phyloP scores from a whole-genome alignment of 345 rosid species.

The Eucalyptus microcorys region DNA sequence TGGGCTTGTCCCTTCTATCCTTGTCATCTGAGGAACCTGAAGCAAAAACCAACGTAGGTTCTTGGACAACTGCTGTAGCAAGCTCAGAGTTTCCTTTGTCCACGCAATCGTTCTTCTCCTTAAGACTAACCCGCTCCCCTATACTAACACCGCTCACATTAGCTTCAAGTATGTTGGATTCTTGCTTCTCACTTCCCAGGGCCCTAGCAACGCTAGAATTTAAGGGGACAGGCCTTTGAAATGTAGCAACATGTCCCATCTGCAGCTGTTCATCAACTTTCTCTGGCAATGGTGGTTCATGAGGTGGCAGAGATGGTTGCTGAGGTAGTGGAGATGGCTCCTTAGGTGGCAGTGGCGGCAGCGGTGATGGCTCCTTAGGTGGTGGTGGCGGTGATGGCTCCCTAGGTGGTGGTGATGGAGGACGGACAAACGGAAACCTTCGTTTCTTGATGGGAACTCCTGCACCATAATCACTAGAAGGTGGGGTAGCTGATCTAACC shows the following conservation, averaged over 20 bases:
- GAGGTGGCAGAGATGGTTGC: slow-evolving; percentile 1
- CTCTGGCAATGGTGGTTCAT: slow-evolving; percentile 8
- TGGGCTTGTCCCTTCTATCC: slow-evolving; percentile 3
- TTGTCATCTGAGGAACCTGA: not conserved
- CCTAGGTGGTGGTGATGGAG: slow-evolving; percentile 9
- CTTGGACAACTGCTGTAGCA: slow-evolving; percentile 19
- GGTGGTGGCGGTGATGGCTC: not conserved
- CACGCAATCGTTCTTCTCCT: not conserved
- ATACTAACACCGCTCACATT: not conserved
- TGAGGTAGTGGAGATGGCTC: not conserved
- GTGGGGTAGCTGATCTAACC: slow-evolving; percentile 22
- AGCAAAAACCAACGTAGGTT: not conserved
- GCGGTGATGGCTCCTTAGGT: not conserved
- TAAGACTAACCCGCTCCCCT: not conserved
- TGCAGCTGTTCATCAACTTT: slow-evolving; percentile 1
- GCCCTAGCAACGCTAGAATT: not conserved
- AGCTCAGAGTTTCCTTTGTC: not conserved
- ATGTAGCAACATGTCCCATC: slow-evolving; percentile 1
- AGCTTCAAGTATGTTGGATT: not conserved
- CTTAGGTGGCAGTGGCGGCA: not conserved
- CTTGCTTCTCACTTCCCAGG: not conserved
- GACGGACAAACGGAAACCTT: slow-evolving; percentile 30
- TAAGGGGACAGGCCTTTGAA: slow-evolving; percentile 9
- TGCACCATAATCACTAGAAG: slow-evolving; percentile 40
- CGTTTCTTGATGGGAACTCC: slow-evolving; percentile 86